Evolutionary conservation across 306 rosid species (phyloP), one percentile per base, ranked within the genome.

Genomic region (Begonia fuchsioides): DNA sequence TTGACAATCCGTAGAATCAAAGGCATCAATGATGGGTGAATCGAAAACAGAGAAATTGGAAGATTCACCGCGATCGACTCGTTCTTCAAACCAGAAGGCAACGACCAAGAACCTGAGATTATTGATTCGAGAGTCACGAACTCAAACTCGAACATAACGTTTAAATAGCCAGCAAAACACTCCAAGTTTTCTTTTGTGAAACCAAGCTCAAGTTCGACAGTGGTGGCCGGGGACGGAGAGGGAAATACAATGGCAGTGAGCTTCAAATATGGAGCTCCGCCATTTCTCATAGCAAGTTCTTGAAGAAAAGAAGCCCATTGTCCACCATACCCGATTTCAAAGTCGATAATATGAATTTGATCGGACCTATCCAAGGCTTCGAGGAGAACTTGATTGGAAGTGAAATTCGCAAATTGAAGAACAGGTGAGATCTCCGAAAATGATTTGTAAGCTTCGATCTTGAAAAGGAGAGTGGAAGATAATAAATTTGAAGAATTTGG

Each of bases 221-320:
- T 69, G 38, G 70, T 62, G n/a, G 73, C 50, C 3, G 26, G 26
- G 26, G 35, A 26, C 8, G 35, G 35, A 2, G 8, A 26, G 26
- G 73, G 73, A 11, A 73, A 67, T 50, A 63, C 73, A 55, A 72
- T 58, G 32, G 73, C 77, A 52, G 77, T 72, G 32, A 72, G 67
- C 56, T 68, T 72, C 26, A 72, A 43, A 3, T 60, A 62, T 4
- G 67, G 66, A 8, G 63, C 43, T 12, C 70, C 70, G 35, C 57
- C 47, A 19, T 26, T 63, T 44, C 70, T 57, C 59, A 63, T 10
- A 5, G 73, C 52, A 49, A 72, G 67, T 62, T 72, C 77, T 54
- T 67, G 77, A 69, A 72, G 67, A 47, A 72, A 63, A 9, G 77
- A 72, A 41, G 77, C 73, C 77, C 77, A 72, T 40, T 72, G 77